Conservation (phyloP, 768 basidiomycete genomes). For the Suillus alpinus region DNA sequence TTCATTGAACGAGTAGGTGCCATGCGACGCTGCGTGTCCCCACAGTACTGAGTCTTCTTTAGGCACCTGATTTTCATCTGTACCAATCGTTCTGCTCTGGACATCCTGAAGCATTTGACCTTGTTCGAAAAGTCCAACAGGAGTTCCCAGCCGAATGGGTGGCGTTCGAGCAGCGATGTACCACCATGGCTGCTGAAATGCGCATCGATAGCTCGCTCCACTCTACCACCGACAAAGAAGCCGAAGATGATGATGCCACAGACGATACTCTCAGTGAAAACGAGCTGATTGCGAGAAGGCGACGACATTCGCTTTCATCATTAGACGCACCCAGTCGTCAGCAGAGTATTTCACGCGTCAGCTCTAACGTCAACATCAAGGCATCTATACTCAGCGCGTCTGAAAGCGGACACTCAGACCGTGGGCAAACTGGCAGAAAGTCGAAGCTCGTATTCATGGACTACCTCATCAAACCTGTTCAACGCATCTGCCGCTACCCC, state of each 20-base stretch:
- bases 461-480: conserved; percentile 96
- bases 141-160: conserved; percentile 77
- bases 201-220: conserved; percentile 17
- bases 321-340: conserved; percentile 44
- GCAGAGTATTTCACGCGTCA: conserved; percentile 30
- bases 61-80: conserved; percentile 73
- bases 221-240: conserved; percentile 12
- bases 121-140: conserved; percentile 64
- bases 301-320: conserved; percentile 48
- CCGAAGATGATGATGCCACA: conserved; percentile 6
- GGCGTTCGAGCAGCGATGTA: conserved; percentile 77
- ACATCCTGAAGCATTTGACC: conserved; percentile 76
- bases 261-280: conserved; percentile 8
- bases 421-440: conserved; percentile 26
- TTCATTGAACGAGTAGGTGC: conserved; percentile 54
- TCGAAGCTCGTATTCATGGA: conserved; percentile 68
- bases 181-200: conserved; percentile 45
- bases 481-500: conserved; percentile 94
- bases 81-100: conserved; percentile 89
- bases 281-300: conserved; percentile 34
- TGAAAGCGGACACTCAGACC: conserved; percentile 28
- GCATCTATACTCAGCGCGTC: conserved; percentile 29
- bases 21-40: background rate
- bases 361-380: conserved; percentile 31
- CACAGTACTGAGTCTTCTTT: conserved; percentile 8